Evolutionary conservation across 768 basidiomycete genomes (phyloP), one percentile per base, ranked within the genome.

Genomic region (Nidula microcarpa): DNA sequence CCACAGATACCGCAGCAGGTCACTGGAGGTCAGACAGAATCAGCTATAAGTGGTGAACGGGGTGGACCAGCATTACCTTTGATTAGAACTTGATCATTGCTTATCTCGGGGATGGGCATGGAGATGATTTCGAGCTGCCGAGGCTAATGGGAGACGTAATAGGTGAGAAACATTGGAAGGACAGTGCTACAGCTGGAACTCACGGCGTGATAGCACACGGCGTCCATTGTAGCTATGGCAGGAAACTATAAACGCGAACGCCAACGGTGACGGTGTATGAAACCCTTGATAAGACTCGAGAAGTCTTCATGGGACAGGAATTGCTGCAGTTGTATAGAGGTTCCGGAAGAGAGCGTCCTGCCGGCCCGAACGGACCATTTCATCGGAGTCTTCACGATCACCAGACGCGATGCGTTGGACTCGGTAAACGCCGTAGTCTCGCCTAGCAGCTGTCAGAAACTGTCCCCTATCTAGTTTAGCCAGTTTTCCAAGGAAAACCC

Each of bases 1-100:
- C 86, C 86, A 59, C 86, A 88, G 17, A 88, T 79, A 55, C 85
- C 83, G 59, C 68, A 70, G 51, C 60, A 75, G 55, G 68, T 59
- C 23, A 71, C 71, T 73, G 52, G 41, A n/a, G 2, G 17, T 32
- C 36, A 34, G 32, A 43, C 34, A 37, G 46, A 57, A 57, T 32
- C 35, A 43, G 51, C 9, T 47, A 18, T 49, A 56, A 62, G 58
- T 61, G 33, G 16, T 6, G 18, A 36, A n/a, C 13, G 43, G 7
- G n/a, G 36, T 44, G 46, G 46, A 43, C 37, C 2, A 16, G 4
- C 4, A 5, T 49, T 66, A 77, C 81, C 79, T 71, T 85, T 83
- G 62, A 86, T 74, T 47, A 85, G 71, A 39, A 86, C 76, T 57
- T 86, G 77, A 51, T 81, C 75, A 53, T 80, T 78, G 32, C 68